Percentiles rank a stretch among this genome's conserved stretches.
Conservation (phyloP, 1,139 yeast species). For the Sugiyamaella paludigena region DNA sequence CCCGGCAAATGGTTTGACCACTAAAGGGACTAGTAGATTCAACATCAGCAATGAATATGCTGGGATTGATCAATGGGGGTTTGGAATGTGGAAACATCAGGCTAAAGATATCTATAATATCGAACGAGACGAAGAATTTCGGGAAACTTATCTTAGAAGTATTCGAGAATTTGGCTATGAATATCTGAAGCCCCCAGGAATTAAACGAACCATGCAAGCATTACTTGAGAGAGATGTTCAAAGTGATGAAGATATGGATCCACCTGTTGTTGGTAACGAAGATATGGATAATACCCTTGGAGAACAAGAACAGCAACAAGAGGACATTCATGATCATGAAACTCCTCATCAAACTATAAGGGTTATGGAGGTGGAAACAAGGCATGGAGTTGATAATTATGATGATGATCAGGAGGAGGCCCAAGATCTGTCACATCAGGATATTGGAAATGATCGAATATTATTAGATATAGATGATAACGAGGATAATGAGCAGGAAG, state of each 20-base stretch:
- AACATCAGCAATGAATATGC: slow-evolving; percentile 14
- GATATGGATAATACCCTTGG: slow-evolving; percentile 5
- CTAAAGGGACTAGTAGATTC: slow-evolving; percentile 16
- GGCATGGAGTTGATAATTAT: slow-evolving; percentile 23
- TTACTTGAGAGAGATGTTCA: slow-evolving; percentile 25
- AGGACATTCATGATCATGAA: neutral
- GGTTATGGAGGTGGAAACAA: slow-evolving; percentile 21
- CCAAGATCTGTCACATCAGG: neutral
- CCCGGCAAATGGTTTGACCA: slow-evolving; percentile 13
- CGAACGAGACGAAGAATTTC: slow-evolving; percentile 18
- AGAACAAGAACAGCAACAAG: slow-evolving; percentile 5
- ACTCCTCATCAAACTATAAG: neutral
- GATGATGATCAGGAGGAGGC: slow-evolving; percentile 17
- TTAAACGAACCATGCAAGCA: slow-evolving; percentile 26
- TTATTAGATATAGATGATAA: slow-evolving; percentile 12
- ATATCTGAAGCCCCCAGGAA: slow-evolving; percentile 29
- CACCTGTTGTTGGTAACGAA: slow-evolving; percentile 11
- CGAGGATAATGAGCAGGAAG: slow-evolving; percentile 9
- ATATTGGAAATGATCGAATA: slow-evolving; percentile 1
- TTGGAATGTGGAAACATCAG: slow-evolving; percentile 16
- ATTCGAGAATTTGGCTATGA: slow-evolving; percentile 28
- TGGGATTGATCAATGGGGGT: slow-evolving; percentile 17
- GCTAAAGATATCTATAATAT: slow-evolving; percentile 11
- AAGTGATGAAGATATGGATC: slow-evolving; percentile 22
- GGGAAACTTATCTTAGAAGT: slow-evolving; percentile 20